phyloP scores from a whole-genome alignment of 768 basidiomycete species.

The Lactarius deliciosus region DNA sequence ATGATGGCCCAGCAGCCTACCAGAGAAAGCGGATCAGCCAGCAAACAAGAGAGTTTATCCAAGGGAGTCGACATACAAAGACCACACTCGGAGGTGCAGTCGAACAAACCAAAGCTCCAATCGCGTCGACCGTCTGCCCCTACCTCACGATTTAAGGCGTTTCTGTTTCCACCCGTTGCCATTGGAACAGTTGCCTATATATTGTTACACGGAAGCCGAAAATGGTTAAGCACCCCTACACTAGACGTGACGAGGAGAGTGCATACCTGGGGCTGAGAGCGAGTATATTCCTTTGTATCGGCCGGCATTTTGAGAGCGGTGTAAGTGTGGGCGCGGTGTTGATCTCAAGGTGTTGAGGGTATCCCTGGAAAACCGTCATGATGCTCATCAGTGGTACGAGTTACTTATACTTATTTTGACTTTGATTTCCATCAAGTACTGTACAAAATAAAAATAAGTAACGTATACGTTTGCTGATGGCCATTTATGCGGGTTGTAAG shows the following conservation, averaged over 20 bases:
- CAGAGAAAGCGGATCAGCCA: slow-evolving; percentile 19
- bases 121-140: slow-evolving; percentile 37
- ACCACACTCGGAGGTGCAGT: slow-evolving; percentile 31
- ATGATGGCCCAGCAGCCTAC: slow-evolving; percentile 40
- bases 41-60: slow-evolving; percentile 12
- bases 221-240: not conserved
- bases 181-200: slow-evolving; percentile 11
- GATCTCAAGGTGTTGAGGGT: not conserved
- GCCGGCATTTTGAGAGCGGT: not conserved
- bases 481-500: not conserved
- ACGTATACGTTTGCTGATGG: not conserved
- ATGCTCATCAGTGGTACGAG: no score
- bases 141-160: slow-evolving; percentile 32
- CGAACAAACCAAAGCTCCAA: slow-evolving; percentile 34
- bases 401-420: no score
- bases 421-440: no score
- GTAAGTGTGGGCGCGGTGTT: not conserved
- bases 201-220: not conserved
- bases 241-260: not conserved
- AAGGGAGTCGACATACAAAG: slow-evolving; percentile 32
- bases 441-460: no score
- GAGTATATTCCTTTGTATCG: not conserved
- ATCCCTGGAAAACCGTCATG: not conserved
- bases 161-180: slow-evolving; percentile 24
- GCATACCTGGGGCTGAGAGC: not conserved